Percentiles rank a stretch among this genome's conserved stretches.
phyloP scores from a whole-genome alignment of 2,329 filamentous ascomycete species.

The Ophiostoma perfectum region DNA sequence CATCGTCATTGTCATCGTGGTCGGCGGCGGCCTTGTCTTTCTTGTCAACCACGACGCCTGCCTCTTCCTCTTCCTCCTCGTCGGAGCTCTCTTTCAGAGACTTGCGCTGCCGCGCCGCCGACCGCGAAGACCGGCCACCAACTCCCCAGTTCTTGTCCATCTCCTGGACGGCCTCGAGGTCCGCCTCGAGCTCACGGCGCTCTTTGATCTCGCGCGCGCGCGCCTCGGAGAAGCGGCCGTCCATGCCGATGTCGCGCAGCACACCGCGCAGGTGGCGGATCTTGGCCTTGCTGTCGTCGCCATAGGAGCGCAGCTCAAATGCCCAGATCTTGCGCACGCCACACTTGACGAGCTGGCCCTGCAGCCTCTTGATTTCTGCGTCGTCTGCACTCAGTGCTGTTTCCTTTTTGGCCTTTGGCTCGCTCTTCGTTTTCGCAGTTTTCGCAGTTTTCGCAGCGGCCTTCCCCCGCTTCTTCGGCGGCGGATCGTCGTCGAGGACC shows the following conservation, averaged over 20 bases:
- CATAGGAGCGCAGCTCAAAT: constrained; percentile 71
- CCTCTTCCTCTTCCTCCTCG: constrained; percentile 32
- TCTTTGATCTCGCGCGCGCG: constrained; percentile 86
- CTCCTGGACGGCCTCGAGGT: constrained; percentile 78
- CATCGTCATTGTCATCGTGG: constrained; percentile 21
- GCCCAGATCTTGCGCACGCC: constrained; percentile 90
- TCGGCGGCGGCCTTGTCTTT: constrained; percentile 26
- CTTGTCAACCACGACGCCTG: too few relatives aligned
- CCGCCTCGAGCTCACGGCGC: constrained; percentile 72
- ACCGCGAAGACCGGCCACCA: constrained; percentile 40
- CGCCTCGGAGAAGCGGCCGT: constrained; percentile 76
- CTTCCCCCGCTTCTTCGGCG: constrained; percentile 24
- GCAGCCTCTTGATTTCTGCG: constrained; percentile 79
- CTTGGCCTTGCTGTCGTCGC: constrained; percentile 68
- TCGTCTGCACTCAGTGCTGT: constrained; percentile 52
- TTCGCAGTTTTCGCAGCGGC: neutral
- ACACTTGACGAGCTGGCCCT: constrained; percentile 82
- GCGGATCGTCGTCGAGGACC: constrained; percentile 73
- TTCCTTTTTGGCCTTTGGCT: constrained; percentile 37
- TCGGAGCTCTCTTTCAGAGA: constrained; percentile 37
- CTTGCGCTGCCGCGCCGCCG: constrained; percentile 24
- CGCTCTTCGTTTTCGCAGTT: constrained; percentile 29
- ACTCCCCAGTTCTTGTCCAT: constrained; percentile 74
- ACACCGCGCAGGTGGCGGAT: constrained; percentile 73
- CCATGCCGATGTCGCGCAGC: constrained; percentile 80